Base-by-base conservation (phyloP, 2,329 filamentous ascomycete genomes). In the Sordariomycetes sp. region DNA sequence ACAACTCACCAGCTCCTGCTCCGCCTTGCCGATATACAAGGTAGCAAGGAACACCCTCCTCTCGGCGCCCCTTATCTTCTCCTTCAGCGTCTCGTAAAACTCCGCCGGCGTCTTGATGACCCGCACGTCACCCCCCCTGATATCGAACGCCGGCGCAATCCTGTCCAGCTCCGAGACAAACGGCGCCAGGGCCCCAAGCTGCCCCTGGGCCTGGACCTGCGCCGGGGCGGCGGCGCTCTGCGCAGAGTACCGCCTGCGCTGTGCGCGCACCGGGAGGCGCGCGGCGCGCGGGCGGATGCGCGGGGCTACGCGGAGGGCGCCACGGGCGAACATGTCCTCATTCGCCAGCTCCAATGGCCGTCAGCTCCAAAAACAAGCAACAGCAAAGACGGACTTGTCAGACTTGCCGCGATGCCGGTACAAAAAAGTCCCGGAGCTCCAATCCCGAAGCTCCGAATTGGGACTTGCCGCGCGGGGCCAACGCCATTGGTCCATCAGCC, bases 11-110 rank as follows among this genome's bases (percentile, higher is more conserved):
- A 99, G 78, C 64, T 97, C 94, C 70, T 86, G 79, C 71, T 99
- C 94, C 1, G 87, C 87, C 69, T 92, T 95, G 61, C 94, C 94
- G 67, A 99, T 94, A 68, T 99, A 99, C 56, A 99, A 74, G 0
- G 94, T 99, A n/a, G 91, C 95, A 54, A 99, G 75, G 68, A 95
- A 99, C 62, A 99, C 86, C 59, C 89, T 82, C 56, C 74, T 78
- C 69, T 89, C 82, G 10, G 94, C 94, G 61, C 79, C 81, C 56
- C 80, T 81, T 66, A 99, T 96, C 73, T 91, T 95, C 61, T 80
- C 73, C 87, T 96, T 96, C 59, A 99, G 75, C 8, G 86, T 89
- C 63, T 87, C 84, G 70, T 96, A 99, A 68, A 99, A 99, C 56
- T 92, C 88, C n/a, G 81, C 72, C 0, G 94, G 94, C 2, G 87